phyloP scores from a whole-genome alignment of 495 filamentous ascomycete genomes.

The Aspergillus sclerotioniger region DNA sequence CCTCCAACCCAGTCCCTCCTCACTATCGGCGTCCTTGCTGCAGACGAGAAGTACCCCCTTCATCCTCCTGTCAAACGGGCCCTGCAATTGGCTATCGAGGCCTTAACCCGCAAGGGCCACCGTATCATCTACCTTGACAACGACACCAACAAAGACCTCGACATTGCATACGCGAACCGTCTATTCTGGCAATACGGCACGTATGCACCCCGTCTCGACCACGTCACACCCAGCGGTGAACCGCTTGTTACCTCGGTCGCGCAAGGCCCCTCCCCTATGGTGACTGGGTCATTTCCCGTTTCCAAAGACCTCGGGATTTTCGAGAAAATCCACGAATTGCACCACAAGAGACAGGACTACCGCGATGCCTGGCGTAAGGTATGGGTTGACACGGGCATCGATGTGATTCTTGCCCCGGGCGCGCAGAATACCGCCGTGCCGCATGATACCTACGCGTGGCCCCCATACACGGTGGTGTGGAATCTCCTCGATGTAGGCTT shows the following conservation, averaged over 20 bases:
- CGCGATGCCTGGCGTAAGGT: conserved; percentile 20
- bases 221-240: conserved; percentile 30
- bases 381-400: conserved; percentile 31
- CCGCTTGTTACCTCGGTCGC: conserved; percentile 20
- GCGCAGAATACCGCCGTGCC: conserved; percentile 49
- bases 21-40: conserved; percentile 51
- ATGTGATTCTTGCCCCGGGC: conserved; percentile 47
- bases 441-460: conserved; percentile 51
- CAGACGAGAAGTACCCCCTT: conserved; percentile 51
- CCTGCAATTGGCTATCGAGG: conserved; percentile 42
- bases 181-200: conserved; percentile 33
- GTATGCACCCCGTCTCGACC: conserved; percentile 26
- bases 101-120: conserved; percentile 39
- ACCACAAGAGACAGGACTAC: conserved; percentile 9
- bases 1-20: conserved; percentile 19
- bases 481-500: conserved; percentile 53
- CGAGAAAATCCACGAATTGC: conserved; percentile 20
- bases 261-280: conserved; percentile 24
- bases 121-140: conserved; percentile 39
- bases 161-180: conserved; percentile 25
- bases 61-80: conserved; percentile 53
- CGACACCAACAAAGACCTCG: neutral
- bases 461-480: conserved; percentile 49
- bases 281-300: conserved; percentile 22
- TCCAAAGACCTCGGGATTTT: conserved; percentile 8